Conservation (phyloP, 352 stramenopile species). For the Phytophthora chlamydospora region DNA sequence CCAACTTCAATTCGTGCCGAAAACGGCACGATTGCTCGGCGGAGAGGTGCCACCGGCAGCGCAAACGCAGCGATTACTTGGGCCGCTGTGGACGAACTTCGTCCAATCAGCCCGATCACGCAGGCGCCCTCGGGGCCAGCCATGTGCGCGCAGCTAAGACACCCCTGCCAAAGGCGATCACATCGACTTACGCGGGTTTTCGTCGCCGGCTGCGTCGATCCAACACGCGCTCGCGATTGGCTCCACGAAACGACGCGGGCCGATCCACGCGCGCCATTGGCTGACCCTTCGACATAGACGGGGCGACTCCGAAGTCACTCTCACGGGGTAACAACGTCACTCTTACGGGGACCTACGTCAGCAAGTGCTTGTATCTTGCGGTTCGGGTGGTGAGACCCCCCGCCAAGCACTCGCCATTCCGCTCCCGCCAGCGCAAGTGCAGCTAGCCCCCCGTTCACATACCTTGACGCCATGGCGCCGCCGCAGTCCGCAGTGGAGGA, state of each 20-base stretch:
- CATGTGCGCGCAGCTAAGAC: slow-evolving; percentile 5
- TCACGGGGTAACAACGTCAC: neutral
- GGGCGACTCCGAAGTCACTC: neutral
- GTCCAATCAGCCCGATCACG: slow-evolving; percentile 41
- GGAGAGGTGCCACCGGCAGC: slow-evolving; percentile 6
- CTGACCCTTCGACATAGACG: slow-evolving; percentile 1
- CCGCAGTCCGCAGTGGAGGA: slow-evolving; percentile 60
- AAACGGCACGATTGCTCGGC: slow-evolving; percentile 13
- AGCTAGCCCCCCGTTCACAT: slow-evolving; percentile 1
- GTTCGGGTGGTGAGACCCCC: slow-evolving; percentile 33
- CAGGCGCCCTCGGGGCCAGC: slow-evolving; percentile 10
- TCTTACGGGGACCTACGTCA: slow-evolving; percentile 9
- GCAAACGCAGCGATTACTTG: slow-evolving; percentile 29
- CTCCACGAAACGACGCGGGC: slow-evolving; percentile 7
- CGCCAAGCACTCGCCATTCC: slow-evolving; percentile 28
- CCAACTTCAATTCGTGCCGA: slow-evolving; percentile 27
- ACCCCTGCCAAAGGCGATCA: no score
- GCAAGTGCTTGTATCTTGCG: slow-evolving; percentile 15
- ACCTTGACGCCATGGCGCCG: slow-evolving; percentile 24
- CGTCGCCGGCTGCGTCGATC: slow-evolving; percentile 8
- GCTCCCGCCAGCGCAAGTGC: slow-evolving; percentile 24
- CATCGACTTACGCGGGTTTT: neutral
- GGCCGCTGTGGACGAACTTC: slow-evolving; percentile 21
- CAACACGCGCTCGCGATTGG: slow-evolving; percentile 11
- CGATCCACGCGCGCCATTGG: slow-evolving; percentile 7